Base-by-base conservation (phyloP, 163 green algal species). In the Prototheca stagnorum region DNA sequence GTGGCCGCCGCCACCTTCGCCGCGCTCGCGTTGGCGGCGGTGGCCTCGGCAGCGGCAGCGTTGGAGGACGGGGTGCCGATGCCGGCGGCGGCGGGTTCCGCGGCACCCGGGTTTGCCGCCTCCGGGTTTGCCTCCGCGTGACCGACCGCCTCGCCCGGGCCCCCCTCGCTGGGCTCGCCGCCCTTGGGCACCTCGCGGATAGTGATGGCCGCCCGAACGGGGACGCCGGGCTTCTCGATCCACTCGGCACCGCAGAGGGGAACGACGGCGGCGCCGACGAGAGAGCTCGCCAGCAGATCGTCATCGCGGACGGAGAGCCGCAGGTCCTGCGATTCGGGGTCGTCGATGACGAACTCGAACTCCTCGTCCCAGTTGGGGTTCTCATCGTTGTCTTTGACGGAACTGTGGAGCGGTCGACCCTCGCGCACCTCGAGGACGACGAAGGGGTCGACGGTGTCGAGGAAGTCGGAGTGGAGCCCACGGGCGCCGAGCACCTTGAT, bases 301-400 rank as follows among this genome's bases (percentile, higher is more conserved):
- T 74, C 51, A 33, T 78, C 69, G 24, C 49, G 51, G 12, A 76
- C 24, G 0, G 47, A 15, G 1, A 73, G 26, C 31, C 52, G 57
- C 33, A 68, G 40, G 3, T 3, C 37, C 45, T 70, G 61, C 23
- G 35, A 65, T 31, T 80, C 41, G 24, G 61, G 58, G 42, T 80
- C 63, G 44, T 84, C 69, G 24, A 84, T 65, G 31, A 84, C 47
- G 14, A 84, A 50, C 33, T 77, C 64, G 40, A 85, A 70, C 31
- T 70, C 58, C 53, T 88, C 66, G 51, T 86, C 65, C 51, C 55
- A 87, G 27, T 59, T 42, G 11, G 79, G 72, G 47, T 70, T 75
- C 7, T 48, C 55, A 34, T 53, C 75, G 59, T 81, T 82, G 29
- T 61, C 54, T 11, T 77, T 52, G 14, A 51, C 64, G 25, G 54